Percentiles rank a stretch among this genome's conserved stretches.
phyloP scores from a whole-genome alignment of 2,329 filamentous ascomycete species.

The Venturia carpophila region DNA sequence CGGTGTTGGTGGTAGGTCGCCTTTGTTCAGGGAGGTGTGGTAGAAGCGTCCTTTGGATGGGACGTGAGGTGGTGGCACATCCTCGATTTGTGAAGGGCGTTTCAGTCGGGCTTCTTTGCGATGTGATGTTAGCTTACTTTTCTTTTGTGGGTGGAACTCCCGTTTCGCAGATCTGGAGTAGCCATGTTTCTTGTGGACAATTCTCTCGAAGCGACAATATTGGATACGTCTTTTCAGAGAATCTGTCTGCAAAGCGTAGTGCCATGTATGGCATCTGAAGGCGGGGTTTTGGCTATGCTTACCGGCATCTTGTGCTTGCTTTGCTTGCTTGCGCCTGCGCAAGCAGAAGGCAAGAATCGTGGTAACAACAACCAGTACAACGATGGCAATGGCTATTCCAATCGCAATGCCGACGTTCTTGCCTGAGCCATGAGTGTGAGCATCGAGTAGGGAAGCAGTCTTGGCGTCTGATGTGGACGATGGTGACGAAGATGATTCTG shows the following conservation, averaged over 20 bases:
- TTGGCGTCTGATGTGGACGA: neutral
- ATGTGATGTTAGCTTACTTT: neutral
- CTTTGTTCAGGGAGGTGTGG: neutral
- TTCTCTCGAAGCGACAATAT: neutral
- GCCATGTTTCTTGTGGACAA: neutral
- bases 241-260: neutral
- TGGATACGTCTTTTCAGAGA: neutral
- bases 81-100: neutral
- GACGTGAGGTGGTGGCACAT: neutral
- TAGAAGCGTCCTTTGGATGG: neutral
- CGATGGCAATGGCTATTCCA: neutral
- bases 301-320: neutral
- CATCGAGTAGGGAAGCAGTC: neutral
- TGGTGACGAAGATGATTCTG: neutral
- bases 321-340: conserved; percentile 7
- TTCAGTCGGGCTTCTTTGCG: conserved; percentile 4
- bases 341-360: neutral
- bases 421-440: neutral
- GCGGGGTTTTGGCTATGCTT: neutral
- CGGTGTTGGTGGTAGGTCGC: neutral
- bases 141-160: neutral
- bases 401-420: neutral
- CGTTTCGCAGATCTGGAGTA: neutral
- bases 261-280: neutral
- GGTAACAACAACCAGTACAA: neutral